Evolutionary conservation across 192 early-diverging fungal genomes (phyloP), one percentile per base, ranked within the genome.

Genomic region (Cetraspora pellucida): DNA sequence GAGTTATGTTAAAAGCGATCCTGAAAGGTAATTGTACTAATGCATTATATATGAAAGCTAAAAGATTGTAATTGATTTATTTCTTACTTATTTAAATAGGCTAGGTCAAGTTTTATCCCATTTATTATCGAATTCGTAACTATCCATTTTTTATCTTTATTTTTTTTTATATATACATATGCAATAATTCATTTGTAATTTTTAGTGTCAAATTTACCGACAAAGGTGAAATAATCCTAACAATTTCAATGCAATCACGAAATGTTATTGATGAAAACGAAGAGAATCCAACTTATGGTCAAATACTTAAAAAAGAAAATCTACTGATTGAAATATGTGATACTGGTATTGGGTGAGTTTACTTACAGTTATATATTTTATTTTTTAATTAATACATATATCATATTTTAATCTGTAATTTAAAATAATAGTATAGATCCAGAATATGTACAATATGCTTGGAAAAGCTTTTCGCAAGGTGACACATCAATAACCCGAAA

Each of bases 401-500:
- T 46, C 6, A 37, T 21, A 14, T 44, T 61, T 19, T 17, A 14
- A 23, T 19, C 47, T 27, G 60, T n/a, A n/a, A n/a, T 43, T 61
- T 92, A 6, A 92, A 93, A 50, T 82, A 87, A 31, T 81, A 81
- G 19, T n/a, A n/a, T n/a, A n/a, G n/a, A n/a, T n/a, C n/a, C n/a
- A n/a, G n/a, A n/a, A n/a, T n/a, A 89, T 67, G 82, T 89, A 72
- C 76, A 81, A 27, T 81, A 89, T 67, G 86, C 92, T 47, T 94
- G 91, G 67, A 85, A 91, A 57, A 88, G 87, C 46, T 95, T 92
- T 81, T 77, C 86, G 9, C 93, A 93, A 80, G 89, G 87, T 11
- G 90, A 93, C 21, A 85, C 87, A 14, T 85, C 90, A 23, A 91
- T 89, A 37, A 90, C 89, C 9, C 85, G 91, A 65, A 87, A 87